Percentiles rank a stretch among this genome's conserved stretches.
phyloP scores from a whole-genome alignment of 176 grass and related monocot genomes.

The Rhynchospora pubera region DNA sequence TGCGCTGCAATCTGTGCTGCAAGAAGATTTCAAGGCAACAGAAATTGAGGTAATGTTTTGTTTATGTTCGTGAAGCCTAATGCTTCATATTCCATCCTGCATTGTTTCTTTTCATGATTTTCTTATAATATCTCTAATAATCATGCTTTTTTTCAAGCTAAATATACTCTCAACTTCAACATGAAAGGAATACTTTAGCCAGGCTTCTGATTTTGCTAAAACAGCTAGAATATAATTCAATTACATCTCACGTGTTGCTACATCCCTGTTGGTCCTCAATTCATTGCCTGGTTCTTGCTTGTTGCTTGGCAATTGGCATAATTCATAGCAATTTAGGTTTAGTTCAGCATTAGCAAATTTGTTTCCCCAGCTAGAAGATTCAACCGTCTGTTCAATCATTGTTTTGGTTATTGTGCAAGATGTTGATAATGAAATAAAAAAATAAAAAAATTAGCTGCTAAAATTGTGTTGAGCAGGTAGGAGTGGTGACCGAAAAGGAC shows the following conservation, averaged over 20 bases:
- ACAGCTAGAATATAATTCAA: neutral
- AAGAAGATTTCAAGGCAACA: conserved; percentile 94
- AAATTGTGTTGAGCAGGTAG: conserved; percentile 43
- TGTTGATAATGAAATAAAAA: neutral
- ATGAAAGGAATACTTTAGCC: neutral
- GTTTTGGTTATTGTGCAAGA: neutral
- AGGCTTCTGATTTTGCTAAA: neutral
- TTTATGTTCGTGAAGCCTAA: neutral
- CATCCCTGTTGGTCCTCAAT: neutral
- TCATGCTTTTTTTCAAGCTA: neutral
- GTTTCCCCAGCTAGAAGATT: neutral
- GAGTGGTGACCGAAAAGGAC: conserved; percentile 73
- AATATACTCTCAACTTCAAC: neutral
- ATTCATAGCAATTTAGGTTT: neutral
- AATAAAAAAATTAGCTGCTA: conserved; percentile 1
- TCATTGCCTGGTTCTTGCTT: neutral
- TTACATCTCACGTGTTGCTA: neutral
- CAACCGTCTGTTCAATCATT: neutral
- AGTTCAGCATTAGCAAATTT: neutral
- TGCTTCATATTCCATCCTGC: neutral
- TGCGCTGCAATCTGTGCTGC: conserved; percentile 84
- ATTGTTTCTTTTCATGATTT: neutral
- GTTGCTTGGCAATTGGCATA: neutral
- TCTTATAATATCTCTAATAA: neutral
- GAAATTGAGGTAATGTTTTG: conserved; percentile 61